phyloP scores from a whole-genome alignment of 352 stramenopile genomes.

The Globisporangium viniferum region DNA sequence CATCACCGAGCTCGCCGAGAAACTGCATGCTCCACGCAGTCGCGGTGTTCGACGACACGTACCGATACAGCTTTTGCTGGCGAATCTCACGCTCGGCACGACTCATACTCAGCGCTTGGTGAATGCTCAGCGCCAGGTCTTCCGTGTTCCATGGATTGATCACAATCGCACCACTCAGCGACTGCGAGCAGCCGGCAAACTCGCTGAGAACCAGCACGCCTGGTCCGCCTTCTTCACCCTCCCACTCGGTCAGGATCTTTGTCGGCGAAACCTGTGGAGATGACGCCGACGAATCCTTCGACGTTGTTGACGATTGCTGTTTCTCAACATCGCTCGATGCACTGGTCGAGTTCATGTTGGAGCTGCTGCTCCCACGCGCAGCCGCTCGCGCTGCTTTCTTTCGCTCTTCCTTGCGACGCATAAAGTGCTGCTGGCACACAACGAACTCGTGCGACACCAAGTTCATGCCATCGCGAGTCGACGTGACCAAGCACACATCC shows the following conservation, averaged over 20 bases:
- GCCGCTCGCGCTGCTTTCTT: constrained; percentile 44
- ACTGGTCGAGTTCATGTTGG: neutral
- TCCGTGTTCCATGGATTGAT: constrained; percentile 89
- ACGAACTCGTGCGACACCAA: constrained; percentile 89
- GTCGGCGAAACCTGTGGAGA: constrained; percentile 35
- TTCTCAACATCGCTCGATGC: constrained; percentile 1
- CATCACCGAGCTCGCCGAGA: constrained; percentile 61
- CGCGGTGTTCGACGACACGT: constrained; percentile 85
- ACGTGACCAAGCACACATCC: constrained; percentile 88
- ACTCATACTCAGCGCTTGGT: constrained; percentile 83
- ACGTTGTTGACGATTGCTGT: neutral
- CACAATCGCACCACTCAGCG: constrained; percentile 79
- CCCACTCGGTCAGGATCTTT: constrained; percentile 69
- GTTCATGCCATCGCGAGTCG: constrained; percentile 89
- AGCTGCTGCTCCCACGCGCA: constrained; percentile 6
- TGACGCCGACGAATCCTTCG: constrained; percentile 20
- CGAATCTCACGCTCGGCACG: constrained; percentile 83
- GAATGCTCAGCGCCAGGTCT: constrained; percentile 74
- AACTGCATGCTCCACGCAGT: constrained; percentile 82
- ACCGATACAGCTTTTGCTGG: constrained; percentile 88
- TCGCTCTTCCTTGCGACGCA: constrained; percentile 69
- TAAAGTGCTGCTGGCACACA: constrained; percentile 84
- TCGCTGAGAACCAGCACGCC: constrained; percentile 87
- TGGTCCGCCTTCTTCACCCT: constrained; percentile 75
- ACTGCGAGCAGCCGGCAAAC: constrained; percentile 88